Evolutionary conservation across 768 basidiomycete genomes (phyloP), one percentile per base, ranked within the genome.

Genomic region (Termitomyces sp.): DNA sequence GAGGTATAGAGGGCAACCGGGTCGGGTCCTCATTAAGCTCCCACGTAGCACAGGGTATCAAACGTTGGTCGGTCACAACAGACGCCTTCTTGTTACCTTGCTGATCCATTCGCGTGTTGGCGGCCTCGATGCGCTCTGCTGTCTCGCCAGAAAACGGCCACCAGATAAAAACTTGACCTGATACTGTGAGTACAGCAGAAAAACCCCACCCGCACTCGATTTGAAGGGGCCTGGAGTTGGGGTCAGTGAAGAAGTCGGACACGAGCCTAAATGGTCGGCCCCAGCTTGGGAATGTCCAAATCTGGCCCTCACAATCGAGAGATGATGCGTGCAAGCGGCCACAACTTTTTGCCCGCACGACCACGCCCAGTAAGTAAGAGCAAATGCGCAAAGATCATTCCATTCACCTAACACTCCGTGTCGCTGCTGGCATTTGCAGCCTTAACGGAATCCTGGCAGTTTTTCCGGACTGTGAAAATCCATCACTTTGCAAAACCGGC

Each of bases 181-280:
- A 75, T 58, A 77, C 74, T 9, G 86, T 88, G 63, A 96, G 82
- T 31, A 86, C 74, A 11, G 84, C 80, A n/a, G 87, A 86, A 68
- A 88, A 90, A 14, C 64, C 58, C 93, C 93, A 94, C 43, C 93
- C 92, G 62, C 89, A 87, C 66, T 86, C 87, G 38, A 91, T 78
- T 67, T 89, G 89, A 23, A 73, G 64, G 21, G 78, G 77, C 38
- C 64, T 67, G 44, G 69, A 75, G 37, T 71, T 69, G 2, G 72
- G 70, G 42, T 85, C 79, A 3, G 70, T 72, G 33, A 85, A 70
- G 26, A 82, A 68, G 2, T 74, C 65, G 15, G 81, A 76, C 1
- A 73, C 71, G 40, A 93, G 73, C 43, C 75, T 74, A 73, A 89
- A 89, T 1, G 92, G 90, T 21, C 88, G 77, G 3, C 91, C 93